Evolutionary conservation across 2,329 filamentous ascomycete species (phyloP), one percentile per base, ranked within the genome.

Genomic region (Sclerotinia minor): DNA sequence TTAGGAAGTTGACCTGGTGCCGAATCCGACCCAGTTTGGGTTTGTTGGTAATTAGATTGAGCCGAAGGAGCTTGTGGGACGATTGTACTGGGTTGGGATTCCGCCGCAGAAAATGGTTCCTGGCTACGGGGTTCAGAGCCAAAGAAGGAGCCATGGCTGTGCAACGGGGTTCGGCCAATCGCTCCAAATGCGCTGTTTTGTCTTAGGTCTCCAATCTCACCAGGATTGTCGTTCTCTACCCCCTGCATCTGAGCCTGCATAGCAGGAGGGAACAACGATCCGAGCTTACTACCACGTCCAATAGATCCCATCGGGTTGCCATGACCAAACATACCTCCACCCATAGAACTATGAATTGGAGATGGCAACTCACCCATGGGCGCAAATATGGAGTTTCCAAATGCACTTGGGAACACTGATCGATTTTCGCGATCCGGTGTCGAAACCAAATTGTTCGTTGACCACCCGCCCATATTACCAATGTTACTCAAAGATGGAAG

Each of bases 181-280:
- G 87, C 86, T 49, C 88, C 88, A 9, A 91, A 83, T 4, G 86
- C 85, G 70, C 87, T 87, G 59, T 78, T 79, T 69, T 88, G 86
- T 64, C 87, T 85, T 67, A 87, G 79, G 70, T 90, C 87, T 6
- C 85, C 83, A 17, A 84, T 76, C 1, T 90, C 88, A 47, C 83
- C 81, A 60, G 88, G 73, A 68, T 76, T 83, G 35, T 87, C 85
- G 54, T 90, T 89, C 17, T 94, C 90, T 41, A 88, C 84, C 3
- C 81, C 80, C 69, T 93, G 91, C 90, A 96, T 94, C 78, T 96
- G 92, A 47, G 93, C 91, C 79, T 97, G 94, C 91, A 96, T 94
- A 5, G 90, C 89, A 1, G 88, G 81, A 11, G 94, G 94, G 76
- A 99, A 97, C 32, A 99, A 82, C 1, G 92, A 94, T 2, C 91